Percentiles rank a stretch among this genome's conserved stretches.
These are phyloP conservation scores for Penicillium angulare DNA, from an alignment of 495 filamentous ascomycete species.

Conservation along the genomic window DNA sequence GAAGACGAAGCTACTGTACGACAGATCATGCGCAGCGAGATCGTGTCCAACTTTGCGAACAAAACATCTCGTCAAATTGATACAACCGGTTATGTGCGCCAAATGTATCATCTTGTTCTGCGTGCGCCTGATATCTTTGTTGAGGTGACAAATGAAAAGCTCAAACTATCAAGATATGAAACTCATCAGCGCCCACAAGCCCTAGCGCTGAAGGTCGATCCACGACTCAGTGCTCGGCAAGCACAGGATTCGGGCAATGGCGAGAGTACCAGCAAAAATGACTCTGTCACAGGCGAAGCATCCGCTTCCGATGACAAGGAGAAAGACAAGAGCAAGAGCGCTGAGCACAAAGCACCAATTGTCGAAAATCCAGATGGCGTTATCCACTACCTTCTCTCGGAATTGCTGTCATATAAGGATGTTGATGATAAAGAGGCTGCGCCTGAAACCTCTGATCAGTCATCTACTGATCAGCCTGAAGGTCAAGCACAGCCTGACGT, in stretches of 20 bases:
- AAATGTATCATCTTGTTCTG: slow-evolving; percentile 77
- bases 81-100: slow-evolving; percentile 67
- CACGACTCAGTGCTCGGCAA: slow-evolving; percentile 25
- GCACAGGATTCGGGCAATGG: slow-evolving; percentile 23
- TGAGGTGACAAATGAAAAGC: slow-evolving; percentile 82
- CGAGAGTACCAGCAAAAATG: slow-evolving; percentile 31
- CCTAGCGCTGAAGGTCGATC: slow-evolving; percentile 58
- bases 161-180: slow-evolving; percentile 67
- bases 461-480: slow-evolving; percentile 30
- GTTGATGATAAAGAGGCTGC: slow-evolving; percentile 75
- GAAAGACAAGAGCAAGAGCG: slow-evolving; percentile 60
- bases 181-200: slow-evolving; percentile 54
- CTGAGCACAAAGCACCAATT: slow-evolving; percentile 76
- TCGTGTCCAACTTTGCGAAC: slow-evolving; percentile 67
- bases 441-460: slow-evolving; percentile 48
- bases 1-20: slow-evolving; percentile 90
- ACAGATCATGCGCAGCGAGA: slow-evolving; percentile 91
- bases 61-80: slow-evolving; percentile 66
- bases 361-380: slow-evolving; percentile 95
- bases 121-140: slow-evolving; percentile 86
- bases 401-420: slow-evolving; percentile 87
- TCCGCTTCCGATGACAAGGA: slow-evolving; percentile 49
- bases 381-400: slow-evolving; percentile 91
- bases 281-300: slow-evolving; percentile 27
- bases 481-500: slow-evolving; percentile 50